A percentile compares a stretch with the other conserved stretches of the same genome.
Evolutionary conservation across 345 rosid genomes (phyloP).

Genomic region (Trapa bicornis): DNA sequence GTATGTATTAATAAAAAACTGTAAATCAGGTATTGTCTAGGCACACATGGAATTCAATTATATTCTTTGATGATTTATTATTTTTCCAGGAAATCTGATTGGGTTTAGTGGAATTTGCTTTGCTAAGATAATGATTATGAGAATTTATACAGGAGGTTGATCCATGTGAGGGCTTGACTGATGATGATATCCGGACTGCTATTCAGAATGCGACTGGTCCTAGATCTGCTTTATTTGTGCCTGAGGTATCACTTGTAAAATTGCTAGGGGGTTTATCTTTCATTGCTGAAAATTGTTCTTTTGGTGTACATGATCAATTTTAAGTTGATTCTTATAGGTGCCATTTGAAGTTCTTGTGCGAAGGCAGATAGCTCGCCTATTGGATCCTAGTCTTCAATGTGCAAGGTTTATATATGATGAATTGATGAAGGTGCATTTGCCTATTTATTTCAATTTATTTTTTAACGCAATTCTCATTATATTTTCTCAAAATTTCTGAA

Average conservation of each 20-base stretch:
- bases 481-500: not conserved
- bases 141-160: slow-evolving; percentile 65
- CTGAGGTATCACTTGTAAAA: slow-evolving; percentile 45
- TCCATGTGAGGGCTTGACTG: slow-evolving; percentile 92
- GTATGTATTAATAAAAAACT: not conserved
- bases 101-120: not conserved
- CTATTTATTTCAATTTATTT: not conserved
- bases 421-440: slow-evolving; percentile 51
- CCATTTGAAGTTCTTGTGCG: slow-evolving; percentile 94
- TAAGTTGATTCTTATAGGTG: slow-evolving; percentile 26
- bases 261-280: not conserved
- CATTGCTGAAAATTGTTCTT: not conserved
- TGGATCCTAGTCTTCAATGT: slow-evolving; percentile 95
- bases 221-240: slow-evolving; percentile 76
- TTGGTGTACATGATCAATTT: not conserved
- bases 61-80: not conserved
- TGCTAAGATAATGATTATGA: not conserved
- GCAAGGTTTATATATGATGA: slow-evolving; percentile 94
- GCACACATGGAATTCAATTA: not conserved
- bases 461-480: not conserved
- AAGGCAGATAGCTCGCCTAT: slow-evolving; percentile 81
- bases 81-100: not conserved
- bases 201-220: slow-evolving; percentile 98
- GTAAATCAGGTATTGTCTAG: not conserved
- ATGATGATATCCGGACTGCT: slow-evolving; percentile 83